phyloP scores from a whole-genome alignment of 2,329 filamentous ascomycete genomes.

The Alternaria sp. region DNA sequence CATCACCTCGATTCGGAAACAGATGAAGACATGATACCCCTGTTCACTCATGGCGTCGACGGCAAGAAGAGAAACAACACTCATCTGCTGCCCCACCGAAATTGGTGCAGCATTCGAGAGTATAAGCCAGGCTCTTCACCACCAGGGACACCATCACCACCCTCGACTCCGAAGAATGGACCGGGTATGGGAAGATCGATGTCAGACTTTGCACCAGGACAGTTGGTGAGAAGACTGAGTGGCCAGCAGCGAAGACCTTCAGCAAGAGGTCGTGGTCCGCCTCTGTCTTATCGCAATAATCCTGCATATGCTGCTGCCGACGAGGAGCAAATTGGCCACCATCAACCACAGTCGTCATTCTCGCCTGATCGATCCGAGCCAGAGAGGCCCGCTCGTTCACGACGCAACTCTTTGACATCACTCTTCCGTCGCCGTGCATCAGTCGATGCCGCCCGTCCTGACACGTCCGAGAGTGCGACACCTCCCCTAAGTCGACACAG shows the following conservation, averaged over 20 bases:
- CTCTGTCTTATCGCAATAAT: constrained; percentile 51
- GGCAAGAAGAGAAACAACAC: constrained; percentile 92
- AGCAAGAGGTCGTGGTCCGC: constrained; percentile 43
- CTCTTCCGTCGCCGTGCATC: constrained; percentile 47
- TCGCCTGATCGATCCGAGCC: constrained; percentile 44
- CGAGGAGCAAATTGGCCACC: constrained; percentile 34
- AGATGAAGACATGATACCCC: constrained; percentile 93
- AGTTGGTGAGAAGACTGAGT: constrained; percentile 55
- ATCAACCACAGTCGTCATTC: constrained; percentile 46
- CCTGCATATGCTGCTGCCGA: constrained; percentile 46
- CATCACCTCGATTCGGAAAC: constrained; percentile 75
- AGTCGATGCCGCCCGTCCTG: constrained; percentile 38
- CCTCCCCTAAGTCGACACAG: constrained; percentile 25
- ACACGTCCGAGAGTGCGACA: constrained; percentile 38
- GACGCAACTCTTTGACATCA: constrained; percentile 46
- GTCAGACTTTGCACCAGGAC: constrained; percentile 51
- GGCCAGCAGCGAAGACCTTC: constrained; percentile 36
- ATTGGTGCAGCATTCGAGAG: constrained; percentile 92
- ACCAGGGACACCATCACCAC: constrained; percentile 65
- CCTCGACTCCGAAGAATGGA: constrained; percentile 37
- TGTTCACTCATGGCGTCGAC: constrained; percentile 90
- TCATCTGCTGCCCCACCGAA: constrained; percentile 84
- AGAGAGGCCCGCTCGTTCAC: constrained; percentile 40
- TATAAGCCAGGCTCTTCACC: constrained; percentile 82
- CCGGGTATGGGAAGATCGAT: constrained; percentile 39